Conservation (phyloP, 1,284 basidiomycete genomes). For the Trichosporon ovoides region DNA sequence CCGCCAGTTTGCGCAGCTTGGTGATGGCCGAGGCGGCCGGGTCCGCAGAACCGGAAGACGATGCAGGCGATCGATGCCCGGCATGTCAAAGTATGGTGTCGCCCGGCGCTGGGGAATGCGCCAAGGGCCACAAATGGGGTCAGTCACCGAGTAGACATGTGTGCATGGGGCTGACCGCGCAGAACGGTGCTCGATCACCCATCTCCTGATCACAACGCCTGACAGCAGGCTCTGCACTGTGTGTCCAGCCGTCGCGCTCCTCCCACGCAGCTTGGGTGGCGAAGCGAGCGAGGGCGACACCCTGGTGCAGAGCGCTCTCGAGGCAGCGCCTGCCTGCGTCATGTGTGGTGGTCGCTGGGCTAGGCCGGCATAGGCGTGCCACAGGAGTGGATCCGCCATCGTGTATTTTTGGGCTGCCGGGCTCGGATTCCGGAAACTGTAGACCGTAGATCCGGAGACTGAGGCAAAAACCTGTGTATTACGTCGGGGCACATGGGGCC, state of each 20-base stretch:
- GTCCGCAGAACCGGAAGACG: too few species aligned
- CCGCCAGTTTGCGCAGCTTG: neutral
- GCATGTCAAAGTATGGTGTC: constrained; percentile 13
- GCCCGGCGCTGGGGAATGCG: constrained; percentile 14
- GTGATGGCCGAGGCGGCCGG: neutral
- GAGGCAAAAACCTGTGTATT: too few species aligned
- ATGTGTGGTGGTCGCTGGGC: constrained; percentile 43
- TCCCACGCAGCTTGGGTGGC: constrained; percentile 15
- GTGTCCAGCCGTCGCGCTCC: constrained; percentile 36
- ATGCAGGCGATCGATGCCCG: constrained; percentile 10
- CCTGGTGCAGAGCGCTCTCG: constrained; percentile 28
- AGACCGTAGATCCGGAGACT: too few species aligned
- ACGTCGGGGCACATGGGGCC: too few species aligned
- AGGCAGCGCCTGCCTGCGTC: constrained; percentile 30
- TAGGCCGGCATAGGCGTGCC: constrained; percentile 24
- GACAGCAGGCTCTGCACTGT: constrained; percentile 38
- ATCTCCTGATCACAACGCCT: constrained; percentile 33
- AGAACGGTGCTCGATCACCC: constrained; percentile 38
- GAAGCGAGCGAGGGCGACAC: constrained; percentile 5
- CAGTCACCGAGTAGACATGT: constrained; percentile 16
- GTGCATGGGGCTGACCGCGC: neutral
- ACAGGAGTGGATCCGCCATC: too few species aligned
- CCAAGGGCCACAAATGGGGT: constrained; percentile 41
- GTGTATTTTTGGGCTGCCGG: neutral
- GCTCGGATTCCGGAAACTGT: too few species aligned